Percentiles rank a stretch among this genome's conserved stretches.
phyloP scores from a whole-genome alignment of 495 filamentous ascomycete species.

The Penicillium steckii region DNA sequence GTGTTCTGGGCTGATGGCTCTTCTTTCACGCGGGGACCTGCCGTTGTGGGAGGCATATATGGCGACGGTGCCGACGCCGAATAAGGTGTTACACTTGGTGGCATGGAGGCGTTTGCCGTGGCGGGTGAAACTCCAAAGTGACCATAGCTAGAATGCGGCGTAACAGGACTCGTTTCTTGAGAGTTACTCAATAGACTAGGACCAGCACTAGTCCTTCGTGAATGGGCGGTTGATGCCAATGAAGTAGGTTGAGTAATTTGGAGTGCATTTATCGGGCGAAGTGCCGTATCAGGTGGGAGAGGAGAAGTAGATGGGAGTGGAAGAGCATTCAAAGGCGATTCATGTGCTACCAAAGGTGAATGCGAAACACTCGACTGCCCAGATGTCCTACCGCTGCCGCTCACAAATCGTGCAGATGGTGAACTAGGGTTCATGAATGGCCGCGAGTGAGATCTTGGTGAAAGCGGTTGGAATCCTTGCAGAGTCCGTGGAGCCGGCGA shows the following conservation, averaged over 20 bases:
- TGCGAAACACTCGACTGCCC: conserved; percentile 48
- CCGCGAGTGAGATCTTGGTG: conserved; percentile 40
- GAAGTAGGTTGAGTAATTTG: conserved; percentile 31
- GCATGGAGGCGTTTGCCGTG: conserved; percentile 23
- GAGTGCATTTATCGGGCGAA: conserved; percentile 27
- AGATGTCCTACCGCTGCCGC: conserved; percentile 34
- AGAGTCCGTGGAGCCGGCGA: conserved; percentile 32
- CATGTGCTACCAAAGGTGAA: conserved; percentile 42
- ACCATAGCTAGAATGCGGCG: conserved; percentile 50
- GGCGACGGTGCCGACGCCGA: conserved; percentile 19
- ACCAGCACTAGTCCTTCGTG: conserved; percentile 42
- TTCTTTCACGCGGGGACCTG: conserved; percentile 28
- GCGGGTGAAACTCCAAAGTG: conserved; percentile 48
- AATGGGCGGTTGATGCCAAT: conserved; percentile 37
- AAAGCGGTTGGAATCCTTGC: conserved; percentile 39
- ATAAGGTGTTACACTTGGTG: conserved; percentile 17
- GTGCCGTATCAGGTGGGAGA: conserved; percentile 25
- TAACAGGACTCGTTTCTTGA: conserved; percentile 56
- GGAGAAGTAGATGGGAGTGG: conserved; percentile 28
- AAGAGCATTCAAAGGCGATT: conserved; percentile 29
- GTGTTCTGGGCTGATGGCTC: conserved; percentile 32
- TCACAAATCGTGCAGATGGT: conserved; percentile 48
- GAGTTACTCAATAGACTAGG: conserved; percentile 40
- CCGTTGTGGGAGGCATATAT: conserved; percentile 25
- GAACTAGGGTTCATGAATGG: conserved; percentile 66